Conservation (phyloP, 768 basidiomycete genomes). For the Termitomyces sp. region DNA sequence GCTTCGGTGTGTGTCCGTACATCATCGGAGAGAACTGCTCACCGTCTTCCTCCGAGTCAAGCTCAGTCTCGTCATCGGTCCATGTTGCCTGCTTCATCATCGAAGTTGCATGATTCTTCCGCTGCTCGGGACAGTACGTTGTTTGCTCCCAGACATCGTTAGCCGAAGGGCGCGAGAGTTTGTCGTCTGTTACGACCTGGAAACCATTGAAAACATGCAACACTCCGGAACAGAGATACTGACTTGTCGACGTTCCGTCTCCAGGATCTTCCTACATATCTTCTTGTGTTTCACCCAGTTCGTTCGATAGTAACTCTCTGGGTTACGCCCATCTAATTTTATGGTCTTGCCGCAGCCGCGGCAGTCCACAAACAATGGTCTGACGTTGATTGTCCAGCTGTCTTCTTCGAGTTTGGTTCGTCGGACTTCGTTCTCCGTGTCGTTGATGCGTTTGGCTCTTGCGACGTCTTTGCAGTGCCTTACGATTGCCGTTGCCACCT, state of each 20-base stretch:
- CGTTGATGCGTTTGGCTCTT: not conserved
- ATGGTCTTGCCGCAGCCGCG: conserved; percentile 13
- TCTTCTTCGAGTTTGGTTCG: conserved; percentile 13
- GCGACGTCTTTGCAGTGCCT: not conserved
- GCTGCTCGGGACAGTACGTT: not conserved
- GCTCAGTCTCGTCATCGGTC: not conserved
- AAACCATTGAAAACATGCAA: not conserved
- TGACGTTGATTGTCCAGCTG: conserved; percentile 16
- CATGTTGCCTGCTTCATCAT: not conserved
- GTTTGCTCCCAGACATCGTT: not conserved
- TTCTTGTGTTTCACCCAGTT: conserved; percentile 19
- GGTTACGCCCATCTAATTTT: conserved; percentile 15
- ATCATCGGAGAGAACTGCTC: not conserved
- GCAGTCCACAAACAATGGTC: conserved; percentile 16
- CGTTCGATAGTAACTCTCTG: conserved; percentile 16
- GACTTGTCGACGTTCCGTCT: not conserved
- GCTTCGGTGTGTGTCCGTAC: too few relatives aligned
- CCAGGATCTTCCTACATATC: conserved; percentile 13
- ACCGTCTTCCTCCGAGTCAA: not conserved
- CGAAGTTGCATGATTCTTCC: not conserved
- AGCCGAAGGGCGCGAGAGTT: not conserved
- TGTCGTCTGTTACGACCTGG: not conserved
- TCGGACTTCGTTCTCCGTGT: not conserved
- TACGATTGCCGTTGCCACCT: not conserved
- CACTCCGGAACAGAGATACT: not conserved